phyloP scores from a whole-genome alignment of 176 grass and related monocot genomes.

The Themeda triandra region DNA sequence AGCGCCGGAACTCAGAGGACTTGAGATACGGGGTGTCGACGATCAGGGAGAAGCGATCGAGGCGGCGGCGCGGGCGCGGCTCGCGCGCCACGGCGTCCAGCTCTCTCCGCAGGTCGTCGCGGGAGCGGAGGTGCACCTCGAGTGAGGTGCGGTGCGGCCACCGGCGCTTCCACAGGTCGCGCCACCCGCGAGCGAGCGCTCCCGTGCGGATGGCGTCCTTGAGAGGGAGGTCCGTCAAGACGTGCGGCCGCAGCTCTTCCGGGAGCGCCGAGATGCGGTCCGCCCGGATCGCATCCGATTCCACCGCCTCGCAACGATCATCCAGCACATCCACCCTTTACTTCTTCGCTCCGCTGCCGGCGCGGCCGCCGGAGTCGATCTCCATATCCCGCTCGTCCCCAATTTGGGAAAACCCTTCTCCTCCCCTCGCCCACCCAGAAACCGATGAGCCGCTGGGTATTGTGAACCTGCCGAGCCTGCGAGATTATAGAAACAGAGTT shows the following conservation, averaged over 20 bases:
- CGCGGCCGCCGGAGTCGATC: not conserved
- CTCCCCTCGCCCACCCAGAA: too few relatives aligned
- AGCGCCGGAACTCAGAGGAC: slow-evolving; percentile 6
- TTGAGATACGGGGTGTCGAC: not conserved
- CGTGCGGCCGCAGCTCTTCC: not conserved
- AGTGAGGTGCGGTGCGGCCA: slow-evolving; percentile 29
- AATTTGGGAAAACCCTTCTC: too few relatives aligned
- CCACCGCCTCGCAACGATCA: not conserved
- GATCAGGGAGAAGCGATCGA: slow-evolving; percentile 36
- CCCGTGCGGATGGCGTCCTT: slow-evolving; percentile 48
- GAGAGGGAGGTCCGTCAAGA: slow-evolving; percentile 31
- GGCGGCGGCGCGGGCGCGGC: slow-evolving; percentile 16
- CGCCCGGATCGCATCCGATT: not conserved
- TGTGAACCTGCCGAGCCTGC: too few relatives aligned
- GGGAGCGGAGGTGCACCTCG: slow-evolving; percentile 22
- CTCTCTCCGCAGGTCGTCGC: not conserved
- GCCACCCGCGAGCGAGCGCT: slow-evolving; percentile 36
- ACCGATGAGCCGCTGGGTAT: too few relatives aligned
- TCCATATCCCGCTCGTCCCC: too few relatives aligned
- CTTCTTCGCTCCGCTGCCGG: not conserved
- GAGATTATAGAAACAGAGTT: too few relatives aligned
- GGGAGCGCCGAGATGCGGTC: slow-evolving; percentile 7
- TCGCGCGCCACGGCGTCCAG: not conserved
- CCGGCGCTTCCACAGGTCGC: slow-evolving; percentile 44
- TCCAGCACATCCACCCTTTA: not conserved